Base-by-base conservation (phyloP, 1,284 basidiomycete genomes). In the Meira miltonrushii region DNA sequence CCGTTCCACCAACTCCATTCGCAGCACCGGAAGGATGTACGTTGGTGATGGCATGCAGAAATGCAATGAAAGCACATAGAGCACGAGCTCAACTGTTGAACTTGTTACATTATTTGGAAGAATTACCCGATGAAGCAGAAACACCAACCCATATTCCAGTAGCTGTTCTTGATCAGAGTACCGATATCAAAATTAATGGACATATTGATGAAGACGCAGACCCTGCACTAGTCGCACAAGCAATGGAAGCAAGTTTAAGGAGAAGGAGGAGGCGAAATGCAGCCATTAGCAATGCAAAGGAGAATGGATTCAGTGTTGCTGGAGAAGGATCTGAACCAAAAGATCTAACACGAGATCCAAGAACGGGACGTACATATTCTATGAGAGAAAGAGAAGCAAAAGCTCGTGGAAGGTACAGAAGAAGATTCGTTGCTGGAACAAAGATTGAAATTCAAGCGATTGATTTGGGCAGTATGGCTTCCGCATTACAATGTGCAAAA, bases 21-120 rank as follows among this genome's bases (percentile, higher is more conserved):
- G 60, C 69, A n/a, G 75, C 77, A 2, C 62, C 68, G 10, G 59
- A 78, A 48, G 77, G 77, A 33, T 69, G 69, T 60, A 77, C 74
- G 19, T 54, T 79, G 43, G 49, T 79, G 43, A 67, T 79, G 6
- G 77, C 77, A 12, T 77, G 75, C 54, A 69, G 77, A 2, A 79
- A 79, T 46, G 66, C 72, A 25, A 69, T 76, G 60, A 77, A 77
- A 50, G 77, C 78, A 12, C 70, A 74, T 58, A 65, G 70, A 46
- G 77, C 76, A 1, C 52, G 69, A 37, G 53, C 55, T 25, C 63
- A 72, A 40, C 69, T 79, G 23, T 50, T 71, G 47, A 56, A 60
- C 40, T 58, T 74, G 21, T 58, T 76, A 43, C 57, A 63, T 28
- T 67, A 64, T 55, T 61, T 75, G 50, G 65, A 65, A 50, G 65